Evolutionary conservation across 2,329 filamentous ascomycete genomes (phyloP), one percentile per base, ranked within the genome.

Genomic region (Blumeria hordei): DNA sequence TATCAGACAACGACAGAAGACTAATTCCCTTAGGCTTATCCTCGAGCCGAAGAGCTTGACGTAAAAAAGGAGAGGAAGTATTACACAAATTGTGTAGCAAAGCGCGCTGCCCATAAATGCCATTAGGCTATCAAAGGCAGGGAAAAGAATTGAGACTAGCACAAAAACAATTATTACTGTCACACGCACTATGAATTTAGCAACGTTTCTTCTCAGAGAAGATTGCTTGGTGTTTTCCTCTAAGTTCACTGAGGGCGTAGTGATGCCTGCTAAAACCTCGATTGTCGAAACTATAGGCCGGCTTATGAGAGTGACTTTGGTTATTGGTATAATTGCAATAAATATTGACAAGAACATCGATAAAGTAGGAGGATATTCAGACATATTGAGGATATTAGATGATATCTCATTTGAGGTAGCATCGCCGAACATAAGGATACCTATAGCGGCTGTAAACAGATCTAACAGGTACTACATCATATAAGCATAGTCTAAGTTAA

Each of bases 381-480:
- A 68, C 0, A 79, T 83, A 54, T 75, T 72, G 60, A 96, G 77
- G 57, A 98, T 82, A 68, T 94, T 96, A 63, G 83, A 83, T 0
- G 92, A 95, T 65, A 96, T 81, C 67, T 93, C 87, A 59, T 94
- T 88, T 56, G 75, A 76, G 55, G 94, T 85, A n/a, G 71, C 75
- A 61, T 94, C 85, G 58, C 90, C 90, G 67, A 95, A 98, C 90
- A 98, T 96, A 59, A 95, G 74, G 56, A 92, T 76, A 41, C 92
- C 90, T 10, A 85, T 77, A 47, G 92, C 76, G 32, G 87, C 88
- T 65, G 94, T 88, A 49, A 80, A 76, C 32, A 82, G 74, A 66
- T 96, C 90, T 11, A 96, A 75, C 18, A 85, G 64, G 66, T 86
- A 90, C 78, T 84, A 55, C 10, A 11, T 35, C 55, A 52, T 36